phyloP scores from a whole-genome alignment of 345 rosid species.

The Citropsis articulata region DNA sequence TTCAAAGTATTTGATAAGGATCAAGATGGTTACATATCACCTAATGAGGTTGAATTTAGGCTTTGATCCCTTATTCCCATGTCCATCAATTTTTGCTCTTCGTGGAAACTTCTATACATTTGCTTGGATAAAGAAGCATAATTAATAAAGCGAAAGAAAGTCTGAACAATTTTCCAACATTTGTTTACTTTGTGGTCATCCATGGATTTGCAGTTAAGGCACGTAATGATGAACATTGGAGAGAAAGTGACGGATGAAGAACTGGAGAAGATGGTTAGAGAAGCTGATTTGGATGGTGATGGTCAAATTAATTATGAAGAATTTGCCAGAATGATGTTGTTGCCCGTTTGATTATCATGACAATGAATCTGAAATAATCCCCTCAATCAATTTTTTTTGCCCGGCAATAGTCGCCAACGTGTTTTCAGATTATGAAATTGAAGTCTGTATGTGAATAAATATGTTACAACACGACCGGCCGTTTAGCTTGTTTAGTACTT shows the following conservation, averaged over 20 bases:
- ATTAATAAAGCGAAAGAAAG: background rate
- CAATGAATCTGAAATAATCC: too few species aligned
- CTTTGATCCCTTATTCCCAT: background rate
- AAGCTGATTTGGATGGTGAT: slow-evolving; percentile 64
- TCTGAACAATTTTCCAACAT: background rate
- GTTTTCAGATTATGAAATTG: too few species aligned
- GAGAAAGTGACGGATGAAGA: slow-evolving; percentile 55
- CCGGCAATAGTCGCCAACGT: too few species aligned
- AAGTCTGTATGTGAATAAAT: too few species aligned
- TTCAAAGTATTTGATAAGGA: slow-evolving; percentile 72
- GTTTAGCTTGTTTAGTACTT: too few species aligned
- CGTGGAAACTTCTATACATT: background rate
- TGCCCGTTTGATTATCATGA: slow-evolving; percentile 23
- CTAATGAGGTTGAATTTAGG: slow-evolving; percentile 43
- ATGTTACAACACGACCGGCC: too few species aligned
- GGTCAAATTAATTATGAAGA: slow-evolving; percentile 64
- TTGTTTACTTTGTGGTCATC: background rate
- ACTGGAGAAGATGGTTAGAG: slow-evolving; percentile 46
- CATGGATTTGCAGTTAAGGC: slow-evolving; percentile 40
- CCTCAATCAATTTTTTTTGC: too few species aligned
- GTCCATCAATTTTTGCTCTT: too few species aligned
- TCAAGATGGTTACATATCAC: slow-evolving; percentile 65
- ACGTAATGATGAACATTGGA: slow-evolving; percentile 50
- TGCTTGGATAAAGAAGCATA: background rate
- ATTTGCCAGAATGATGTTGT: slow-evolving; percentile 70